These are phyloP conservation scores for Aspergillus piperis DNA, from an alignment of 2,329 filamentous ascomycete genomes.

Conservation along the genomic window DNA sequence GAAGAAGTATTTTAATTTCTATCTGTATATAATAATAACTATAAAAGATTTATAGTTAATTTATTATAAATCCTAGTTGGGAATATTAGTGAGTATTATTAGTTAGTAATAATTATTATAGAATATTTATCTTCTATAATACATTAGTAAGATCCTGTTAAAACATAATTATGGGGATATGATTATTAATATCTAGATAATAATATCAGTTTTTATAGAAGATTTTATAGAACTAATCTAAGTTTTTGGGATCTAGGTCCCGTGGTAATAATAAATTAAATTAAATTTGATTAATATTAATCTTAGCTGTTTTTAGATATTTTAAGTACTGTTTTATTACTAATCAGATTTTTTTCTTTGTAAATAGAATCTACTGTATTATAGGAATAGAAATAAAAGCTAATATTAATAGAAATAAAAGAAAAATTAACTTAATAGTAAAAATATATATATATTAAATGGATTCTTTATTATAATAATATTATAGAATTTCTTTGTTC, in stretches of 20 bases:
- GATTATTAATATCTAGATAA: conserved; percentile 29
- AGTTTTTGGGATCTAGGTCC: conserved; percentile 23
- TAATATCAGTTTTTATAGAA: conserved; percentile 26
- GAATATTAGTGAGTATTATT: conserved; percentile 15
- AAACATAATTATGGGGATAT: conserved; percentile 33
- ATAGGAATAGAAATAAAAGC: conserved; percentile 2
- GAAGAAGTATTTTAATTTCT: conserved; percentile 22
- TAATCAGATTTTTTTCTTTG: conserved; percentile 17
- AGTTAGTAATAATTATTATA: conserved; percentile 10
- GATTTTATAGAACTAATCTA: conserved; percentile 23
- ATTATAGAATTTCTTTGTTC: not conserved
- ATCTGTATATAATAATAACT: conserved; percentile 25
- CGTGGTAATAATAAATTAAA: conserved; percentile 19
- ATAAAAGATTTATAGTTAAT: conserved; percentile 28
- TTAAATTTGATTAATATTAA: conserved; percentile 27
- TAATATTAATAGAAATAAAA: not conserved
- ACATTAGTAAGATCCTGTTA: conserved; percentile 16
- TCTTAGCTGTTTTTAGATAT: conserved; percentile 26
- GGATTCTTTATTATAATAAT: not conserved
- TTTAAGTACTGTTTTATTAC: conserved; percentile 25
- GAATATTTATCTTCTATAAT: conserved; percentile 10
- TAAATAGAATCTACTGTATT: conserved; percentile 18
- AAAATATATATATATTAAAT: not conserved
- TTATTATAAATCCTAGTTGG: conserved; percentile 22
- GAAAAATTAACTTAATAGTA: not conserved